phyloP scores from a whole-genome alignment of 768 basidiomycete species.

The Rhizopogon vulgaris region DNA sequence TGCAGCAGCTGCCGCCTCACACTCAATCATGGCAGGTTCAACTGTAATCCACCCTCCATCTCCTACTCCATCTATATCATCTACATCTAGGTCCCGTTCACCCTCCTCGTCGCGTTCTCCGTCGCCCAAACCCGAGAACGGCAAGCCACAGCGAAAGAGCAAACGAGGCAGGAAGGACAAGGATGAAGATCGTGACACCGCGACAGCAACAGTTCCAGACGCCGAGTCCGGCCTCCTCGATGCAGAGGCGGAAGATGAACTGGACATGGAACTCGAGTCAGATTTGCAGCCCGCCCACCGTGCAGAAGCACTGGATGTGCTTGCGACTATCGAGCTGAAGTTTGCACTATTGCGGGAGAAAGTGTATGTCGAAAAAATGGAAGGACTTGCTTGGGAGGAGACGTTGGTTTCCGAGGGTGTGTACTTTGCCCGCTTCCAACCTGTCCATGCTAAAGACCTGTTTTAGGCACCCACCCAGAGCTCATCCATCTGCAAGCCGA shows the following conservation, averaged over 20 bases:
- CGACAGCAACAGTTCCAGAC: background rate
- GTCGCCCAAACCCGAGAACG: conserved; percentile 28
- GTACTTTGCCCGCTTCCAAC: conserved; percentile 17
- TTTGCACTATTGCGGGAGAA: conserved; percentile 83
- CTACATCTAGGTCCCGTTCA: conserved; percentile 26
- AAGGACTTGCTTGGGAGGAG: conserved; percentile 85
- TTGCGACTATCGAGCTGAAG: conserved; percentile 88
- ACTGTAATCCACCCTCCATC: conserved; percentile 33
- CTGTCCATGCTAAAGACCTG: background rate
- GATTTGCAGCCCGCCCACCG: conserved; percentile 80
- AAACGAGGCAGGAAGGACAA: conserved; percentile 12
- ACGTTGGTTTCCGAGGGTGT: conserved; percentile 69
- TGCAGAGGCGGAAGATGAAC: conserved; percentile 30
- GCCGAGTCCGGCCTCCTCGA: conserved; percentile 5
- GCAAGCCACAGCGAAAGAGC: conserved; percentile 14
- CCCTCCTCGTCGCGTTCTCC: conserved; percentile 35
- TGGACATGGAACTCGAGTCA: conserved; percentile 45
- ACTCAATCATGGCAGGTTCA: conserved; percentile 46
- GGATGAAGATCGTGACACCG: conserved; percentile 10
- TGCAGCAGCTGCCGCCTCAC: conserved; percentile 33
- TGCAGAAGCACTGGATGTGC: conserved; percentile 80
- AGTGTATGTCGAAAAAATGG: conserved; percentile 93
- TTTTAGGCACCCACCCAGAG: conserved; percentile 78
- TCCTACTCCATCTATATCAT: conserved; percentile 30
- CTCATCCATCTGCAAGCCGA: conserved; percentile 76